Conservation (phyloP, 208 protist genomes). For the Leishmania mexicana region DNA sequence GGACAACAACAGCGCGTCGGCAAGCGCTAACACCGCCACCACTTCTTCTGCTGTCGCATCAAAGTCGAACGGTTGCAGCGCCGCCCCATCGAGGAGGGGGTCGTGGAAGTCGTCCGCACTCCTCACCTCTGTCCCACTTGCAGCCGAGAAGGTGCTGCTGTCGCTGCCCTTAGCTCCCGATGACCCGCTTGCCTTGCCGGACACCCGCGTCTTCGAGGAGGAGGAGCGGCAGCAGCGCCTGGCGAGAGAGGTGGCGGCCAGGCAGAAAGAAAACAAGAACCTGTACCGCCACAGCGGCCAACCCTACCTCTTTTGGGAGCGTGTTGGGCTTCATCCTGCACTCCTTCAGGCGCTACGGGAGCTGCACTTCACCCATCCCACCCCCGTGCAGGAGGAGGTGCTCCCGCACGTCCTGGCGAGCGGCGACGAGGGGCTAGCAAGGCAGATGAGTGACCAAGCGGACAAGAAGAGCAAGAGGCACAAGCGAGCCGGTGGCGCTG, state of each 20-base stretch:
- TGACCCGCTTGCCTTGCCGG: conserved; percentile 54
- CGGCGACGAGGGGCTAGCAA: conserved; percentile 18
- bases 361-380: conserved; percentile 85
- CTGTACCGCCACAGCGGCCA: conserved; percentile 78
- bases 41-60: neutral
- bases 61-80: neutral
- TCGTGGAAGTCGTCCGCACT: neutral
- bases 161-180: conserved; percentile 41
- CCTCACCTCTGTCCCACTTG: conserved; percentile 10
- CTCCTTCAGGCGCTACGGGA: conserved; percentile 67
- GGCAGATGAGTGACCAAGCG: neutral
- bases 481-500: conserved; percentile 1
- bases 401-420: conserved; percentile 57
- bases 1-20: neutral
- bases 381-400: conserved; percentile 86
- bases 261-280: conserved; percentile 58
- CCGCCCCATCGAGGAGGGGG: neutral
- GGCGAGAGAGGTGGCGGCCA: conserved; percentile 18
- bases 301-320: conserved; percentile 84
- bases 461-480: conserved; percentile 30
- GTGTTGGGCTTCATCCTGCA: conserved; percentile 66
- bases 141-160: conserved; percentile 33
- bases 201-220: conserved; percentile 34
- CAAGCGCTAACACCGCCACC: neutral
- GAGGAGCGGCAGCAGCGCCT: conserved; percentile 34